Conservation (phyloP, 352 stramenopile genomes). For the Globisporangium irregulare region DNA sequence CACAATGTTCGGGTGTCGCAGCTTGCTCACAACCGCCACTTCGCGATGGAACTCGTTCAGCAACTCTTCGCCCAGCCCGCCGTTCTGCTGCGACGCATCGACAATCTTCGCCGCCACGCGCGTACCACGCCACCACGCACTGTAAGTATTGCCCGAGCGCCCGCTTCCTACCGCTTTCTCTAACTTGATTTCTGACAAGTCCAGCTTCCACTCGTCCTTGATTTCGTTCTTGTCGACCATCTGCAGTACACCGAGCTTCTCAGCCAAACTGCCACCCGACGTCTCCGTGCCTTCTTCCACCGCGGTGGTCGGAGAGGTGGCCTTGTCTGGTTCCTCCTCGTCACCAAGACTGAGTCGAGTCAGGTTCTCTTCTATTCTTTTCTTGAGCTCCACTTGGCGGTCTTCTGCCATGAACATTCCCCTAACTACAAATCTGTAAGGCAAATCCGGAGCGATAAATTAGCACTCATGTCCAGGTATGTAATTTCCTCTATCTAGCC, state of each 20-base stretch:
- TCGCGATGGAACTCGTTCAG: constrained; percentile 85
- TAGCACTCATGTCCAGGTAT: neutral
- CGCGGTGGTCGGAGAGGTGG: neutral
- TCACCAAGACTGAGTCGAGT: constrained; percentile 53
- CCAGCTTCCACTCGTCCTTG: constrained; percentile 79
- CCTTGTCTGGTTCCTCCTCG: constrained; percentile 25
- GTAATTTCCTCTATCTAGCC: neutral
- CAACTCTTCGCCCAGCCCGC: constrained; percentile 66
- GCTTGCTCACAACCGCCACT: constrained; percentile 80
- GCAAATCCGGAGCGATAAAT: neutral
- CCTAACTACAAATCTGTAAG: constrained; percentile 69
- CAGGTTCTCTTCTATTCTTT: constrained; percentile 74
- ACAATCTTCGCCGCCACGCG: constrained; percentile 79
- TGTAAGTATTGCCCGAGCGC: constrained; percentile 78
- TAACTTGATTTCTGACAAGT: constrained; percentile 69
- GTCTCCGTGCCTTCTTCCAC: constrained; percentile 19
- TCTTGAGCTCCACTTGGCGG: constrained; percentile 64
- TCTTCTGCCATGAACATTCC: constrained; percentile 82
- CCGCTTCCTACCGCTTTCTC: constrained; percentile 66
- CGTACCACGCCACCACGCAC: constrained; percentile 75
- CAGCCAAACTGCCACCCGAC: constrained; percentile 44
- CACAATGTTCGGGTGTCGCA: constrained; percentile 85
- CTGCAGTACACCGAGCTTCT: constrained; percentile 68
- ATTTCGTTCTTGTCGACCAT: constrained; percentile 88
- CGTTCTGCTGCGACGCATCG: constrained; percentile 67